phyloP scores from a whole-genome alignment of 169 alveolate species.

The Amoebophrya sp. region DNA sequence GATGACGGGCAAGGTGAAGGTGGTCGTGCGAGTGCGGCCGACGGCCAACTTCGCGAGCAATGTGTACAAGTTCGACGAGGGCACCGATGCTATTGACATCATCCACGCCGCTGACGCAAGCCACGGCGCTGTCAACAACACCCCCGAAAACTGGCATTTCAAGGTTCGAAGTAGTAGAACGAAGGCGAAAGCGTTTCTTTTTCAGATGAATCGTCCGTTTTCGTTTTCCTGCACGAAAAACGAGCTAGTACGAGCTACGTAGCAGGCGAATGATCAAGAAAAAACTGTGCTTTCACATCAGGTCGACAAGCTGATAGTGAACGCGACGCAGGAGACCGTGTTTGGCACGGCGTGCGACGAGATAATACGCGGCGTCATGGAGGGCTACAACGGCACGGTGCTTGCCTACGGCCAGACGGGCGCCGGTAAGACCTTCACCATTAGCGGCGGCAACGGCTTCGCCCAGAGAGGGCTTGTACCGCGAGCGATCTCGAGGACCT shows the following conservation, averaged over 20 bases:
- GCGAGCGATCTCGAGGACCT: slow-evolving; percentile 61
- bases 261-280: not conserved
- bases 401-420: slow-evolving; percentile 79
- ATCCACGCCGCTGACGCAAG: slow-evolving; percentile 23
- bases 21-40: slow-evolving; percentile 73
- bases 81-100: slow-evolving; percentile 49
- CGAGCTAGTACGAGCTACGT: too few species aligned
- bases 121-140: slow-evolving; percentile 28
- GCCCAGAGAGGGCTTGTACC: slow-evolving; percentile 82
- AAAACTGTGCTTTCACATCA: not conserved
- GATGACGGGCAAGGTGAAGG: slow-evolving; percentile 69
- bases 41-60: slow-evolving; percentile 56
- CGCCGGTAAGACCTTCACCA: slow-evolving; percentile 86
- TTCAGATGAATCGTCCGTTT: too few species aligned
- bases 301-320: slow-evolving; percentile 19
- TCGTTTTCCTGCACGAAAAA: too few species aligned
- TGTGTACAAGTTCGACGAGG: slow-evolving; percentile 45
- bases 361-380: slow-evolving; percentile 54
- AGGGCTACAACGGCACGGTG: slow-evolving; percentile 72
- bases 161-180: too few species aligned
- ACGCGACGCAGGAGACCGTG: slow-evolving; percentile 57
- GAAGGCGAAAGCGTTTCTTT: not conserved
- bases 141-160: slow-evolving; percentile 29
- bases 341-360: slow-evolving; percentile 53
- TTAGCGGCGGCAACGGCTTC: slow-evolving; percentile 60